Base-by-base conservation (phyloP, 768 basidiomycete species). In the Podaxis sp. region DNA sequence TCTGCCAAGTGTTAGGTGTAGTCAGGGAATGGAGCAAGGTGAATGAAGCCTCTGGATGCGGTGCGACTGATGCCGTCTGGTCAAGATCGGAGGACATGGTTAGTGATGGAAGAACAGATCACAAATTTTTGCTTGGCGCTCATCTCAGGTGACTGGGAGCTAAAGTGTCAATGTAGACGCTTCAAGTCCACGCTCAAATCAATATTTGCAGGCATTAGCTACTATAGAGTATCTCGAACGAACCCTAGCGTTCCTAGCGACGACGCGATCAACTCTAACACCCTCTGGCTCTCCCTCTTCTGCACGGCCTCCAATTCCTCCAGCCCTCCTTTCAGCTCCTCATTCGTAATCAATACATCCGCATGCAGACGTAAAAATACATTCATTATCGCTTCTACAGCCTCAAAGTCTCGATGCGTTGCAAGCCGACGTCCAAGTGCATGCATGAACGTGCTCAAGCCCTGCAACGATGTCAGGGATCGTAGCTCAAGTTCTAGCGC, bases 381-480 rank as follows among this genome's bases (percentile, higher is more conserved):
- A 66, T 81, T 87, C 68, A 95, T 82, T 70, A 96, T 81, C 0
- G 95, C 84, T 73, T 99, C 95, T 3, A 96, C 91, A 12, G 94
- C 95, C 74, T 99, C 97, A 70, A 97, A 99, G 76, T 99, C 97
- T 53, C 86, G 85, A 66, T 88, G 92, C 6, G 91, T 91, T 37
- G 73, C 76, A 28, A 99, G 80, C 3, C 96, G 87, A 59, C 77
- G 84, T 11, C 80, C 84, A 26, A 99, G 79, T 0, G 94, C 90
- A 62, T 81, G 77, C 51, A 97, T 76, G 77, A 99, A 98, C 20
- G 80, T 72, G 0, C 73, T 76, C 22, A 96, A 80, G 58, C 84
- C 82, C 48, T 87, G 80, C 38, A 91, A 76, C 2, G 87, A 82
- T 30, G 85, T 75, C 58, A 99, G 77, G 1, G 90, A 89, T 8